These are phyloP conservation scores for Vigna trinervia DNA, from an alignment of 306 rosid genomes.

Conservation along the genomic window DNA sequence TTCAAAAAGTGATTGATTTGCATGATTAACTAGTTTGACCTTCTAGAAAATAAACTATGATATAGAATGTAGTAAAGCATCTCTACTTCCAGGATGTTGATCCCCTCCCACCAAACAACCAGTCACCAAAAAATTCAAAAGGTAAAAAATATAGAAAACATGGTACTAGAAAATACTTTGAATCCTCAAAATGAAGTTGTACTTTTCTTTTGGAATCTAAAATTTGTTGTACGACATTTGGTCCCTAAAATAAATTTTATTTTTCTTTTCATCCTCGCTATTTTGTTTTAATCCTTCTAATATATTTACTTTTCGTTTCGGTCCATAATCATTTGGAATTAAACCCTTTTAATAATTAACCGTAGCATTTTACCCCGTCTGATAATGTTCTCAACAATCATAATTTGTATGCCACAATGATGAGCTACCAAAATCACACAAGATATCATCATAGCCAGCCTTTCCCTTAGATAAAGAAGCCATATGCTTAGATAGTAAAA, in stretches of 20 bases:
- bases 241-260: too few relatives aligned
- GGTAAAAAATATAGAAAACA: not conserved
- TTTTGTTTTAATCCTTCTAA: too few relatives aligned
- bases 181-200: not conserved
- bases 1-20: too few relatives aligned
- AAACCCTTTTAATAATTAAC: not conserved
- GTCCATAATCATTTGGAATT: not conserved
- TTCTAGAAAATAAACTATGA: too few relatives aligned
- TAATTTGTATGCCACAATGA: conserved; percentile 5
- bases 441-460: conserved; percentile 11
- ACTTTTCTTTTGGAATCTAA: not conserved
- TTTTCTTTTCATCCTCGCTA: not conserved
- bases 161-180: not conserved
- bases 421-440: not conserved
- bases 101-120: not conserved
- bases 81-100: not conserved
- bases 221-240: not conserved
- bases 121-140: not conserved
- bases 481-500: not conserved
- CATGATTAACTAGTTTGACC: too few relatives aligned
- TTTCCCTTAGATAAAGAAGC: conserved; percentile 14
- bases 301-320: too few relatives aligned
- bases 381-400: conserved; percentile 1
- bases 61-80: not conserved
- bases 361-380: not conserved